These are phyloP conservation scores for Ichthyophonus hoferi DNA, from an alignment of 208 protist genomes.

Conservation along the genomic window DNA sequence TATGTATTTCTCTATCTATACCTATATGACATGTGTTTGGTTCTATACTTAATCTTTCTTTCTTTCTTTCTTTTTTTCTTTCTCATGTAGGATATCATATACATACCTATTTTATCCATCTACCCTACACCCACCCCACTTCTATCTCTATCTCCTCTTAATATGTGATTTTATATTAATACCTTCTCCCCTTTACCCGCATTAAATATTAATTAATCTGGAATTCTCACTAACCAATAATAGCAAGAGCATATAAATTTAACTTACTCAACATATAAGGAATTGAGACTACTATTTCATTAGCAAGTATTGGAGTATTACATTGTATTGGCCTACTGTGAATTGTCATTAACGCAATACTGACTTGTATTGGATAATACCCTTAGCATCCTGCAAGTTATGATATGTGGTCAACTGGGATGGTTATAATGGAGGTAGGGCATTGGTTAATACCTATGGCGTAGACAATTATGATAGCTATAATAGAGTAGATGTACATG, in stretches of 20 bases:
- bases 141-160: no score
- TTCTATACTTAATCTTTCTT: background rate
- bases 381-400: background rate
- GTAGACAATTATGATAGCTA: background rate
- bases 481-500: background rate
- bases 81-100: background rate
- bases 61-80: background rate
- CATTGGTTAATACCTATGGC: no score
- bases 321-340: no score
- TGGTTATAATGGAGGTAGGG: background rate
- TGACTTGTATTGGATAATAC: background rate
- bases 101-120: no score
- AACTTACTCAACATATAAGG: background rate
- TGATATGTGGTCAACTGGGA: background rate
- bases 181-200: no score
- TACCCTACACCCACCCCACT: no score
- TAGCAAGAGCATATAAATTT: background rate
- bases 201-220: no score
- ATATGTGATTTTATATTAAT: no score
- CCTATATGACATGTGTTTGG: no score
- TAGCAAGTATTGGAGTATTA: no score
- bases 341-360: background rate
- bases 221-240: no score
- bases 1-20: no score
- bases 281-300: background rate